A percentile compares a stretch with the other conserved stretches of the same genome.
Conservation (phyloP, 1,139 yeast genomes). For the Candida tropicalis region DNA sequence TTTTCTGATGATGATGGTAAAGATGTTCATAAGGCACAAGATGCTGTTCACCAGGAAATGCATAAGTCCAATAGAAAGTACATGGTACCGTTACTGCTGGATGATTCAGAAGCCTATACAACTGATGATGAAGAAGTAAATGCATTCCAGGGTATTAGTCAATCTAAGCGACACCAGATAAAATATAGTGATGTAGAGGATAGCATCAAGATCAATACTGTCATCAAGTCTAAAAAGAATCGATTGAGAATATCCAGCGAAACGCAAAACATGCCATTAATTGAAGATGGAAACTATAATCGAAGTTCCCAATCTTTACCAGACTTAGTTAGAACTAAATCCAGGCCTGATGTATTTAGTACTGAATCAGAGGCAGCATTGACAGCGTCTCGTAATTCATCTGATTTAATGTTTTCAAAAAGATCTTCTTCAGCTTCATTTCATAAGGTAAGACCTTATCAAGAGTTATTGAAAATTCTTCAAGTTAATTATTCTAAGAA, state of each 20-base stretch:
- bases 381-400: constrained; percentile 11
- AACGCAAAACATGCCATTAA: too few relatives aligned
- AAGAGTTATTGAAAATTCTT: constrained; percentile 55
- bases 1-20: neutral
- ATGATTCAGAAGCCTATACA: constrained; percentile 23
- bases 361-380: constrained; percentile 23
- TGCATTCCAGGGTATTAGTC: neutral
- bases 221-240: constrained; percentile 33
- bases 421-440: neutral
- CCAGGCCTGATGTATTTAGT: constrained; percentile 20
- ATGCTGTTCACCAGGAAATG: constrained; percentile 12
- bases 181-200: constrained; percentile 21
- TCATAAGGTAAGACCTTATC: neutral
- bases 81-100: constrained; percentile 15
- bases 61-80: constrained; percentile 10
- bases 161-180: neutral
- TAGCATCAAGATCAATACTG: constrained; percentile 30
- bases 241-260: constrained; percentile 23
- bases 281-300: neutral
- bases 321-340: constrained; percentile 20
- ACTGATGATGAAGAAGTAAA: constrained; percentile 21
- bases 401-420: neutral
- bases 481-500: constrained; percentile 82
- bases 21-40: neutral
- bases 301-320: constrained; percentile 25